Conservation (phyloP, 192 early-diverging fungal genomes). For the Coemansia biformis region DNA sequence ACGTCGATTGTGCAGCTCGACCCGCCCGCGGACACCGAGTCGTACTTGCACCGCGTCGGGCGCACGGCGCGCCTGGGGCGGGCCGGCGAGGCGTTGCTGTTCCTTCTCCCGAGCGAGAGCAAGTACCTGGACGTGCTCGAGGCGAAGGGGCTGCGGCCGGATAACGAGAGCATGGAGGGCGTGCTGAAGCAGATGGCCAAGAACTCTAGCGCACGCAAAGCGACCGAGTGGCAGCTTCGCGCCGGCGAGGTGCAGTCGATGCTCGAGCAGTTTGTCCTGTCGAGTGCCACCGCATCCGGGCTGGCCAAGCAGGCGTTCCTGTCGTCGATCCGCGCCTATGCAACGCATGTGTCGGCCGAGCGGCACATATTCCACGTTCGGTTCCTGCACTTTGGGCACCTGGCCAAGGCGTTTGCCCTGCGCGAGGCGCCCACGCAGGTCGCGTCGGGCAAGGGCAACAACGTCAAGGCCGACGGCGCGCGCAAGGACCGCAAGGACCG, state of each 20-base stretch:
- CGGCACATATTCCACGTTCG: constrained; percentile 92
- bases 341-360: constrained; percentile 80
- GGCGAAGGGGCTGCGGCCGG: constrained; percentile 57
- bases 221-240: constrained; percentile 39
- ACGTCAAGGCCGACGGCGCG: constrained; percentile 29
- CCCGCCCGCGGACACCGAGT: constrained; percentile 85
- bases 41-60: constrained; percentile 96
- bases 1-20: constrained; percentile 92
- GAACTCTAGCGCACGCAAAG: constrained; percentile 38
- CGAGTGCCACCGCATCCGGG: constrained; percentile 19
- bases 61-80: constrained; percentile 93
- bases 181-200: constrained; percentile 54
- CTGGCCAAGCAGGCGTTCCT: constrained; percentile 78
- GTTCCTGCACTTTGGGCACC: constrained; percentile 92
- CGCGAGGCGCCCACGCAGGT: constrained; percentile 81
- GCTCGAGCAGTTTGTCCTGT: constrained; percentile 41
- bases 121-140: constrained; percentile 66
- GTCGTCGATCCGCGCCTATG: constrained; percentile 89
- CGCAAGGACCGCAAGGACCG: constrained; percentile 38
- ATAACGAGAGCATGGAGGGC: constrained; percentile 58
- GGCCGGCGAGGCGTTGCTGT: constrained; percentile 76
- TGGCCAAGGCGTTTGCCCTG: constrained; percentile 95
- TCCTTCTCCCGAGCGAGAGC: constrained; percentile 86
- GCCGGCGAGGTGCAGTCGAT: constrained; percentile 42
- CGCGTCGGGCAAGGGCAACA: constrained; percentile 48